A percentile compares a stretch with the other conserved stretches of the same genome.
Conservation (phyloP, 768 basidiomycete genomes). For the Phanerodontia chrysosporium region DNA sequence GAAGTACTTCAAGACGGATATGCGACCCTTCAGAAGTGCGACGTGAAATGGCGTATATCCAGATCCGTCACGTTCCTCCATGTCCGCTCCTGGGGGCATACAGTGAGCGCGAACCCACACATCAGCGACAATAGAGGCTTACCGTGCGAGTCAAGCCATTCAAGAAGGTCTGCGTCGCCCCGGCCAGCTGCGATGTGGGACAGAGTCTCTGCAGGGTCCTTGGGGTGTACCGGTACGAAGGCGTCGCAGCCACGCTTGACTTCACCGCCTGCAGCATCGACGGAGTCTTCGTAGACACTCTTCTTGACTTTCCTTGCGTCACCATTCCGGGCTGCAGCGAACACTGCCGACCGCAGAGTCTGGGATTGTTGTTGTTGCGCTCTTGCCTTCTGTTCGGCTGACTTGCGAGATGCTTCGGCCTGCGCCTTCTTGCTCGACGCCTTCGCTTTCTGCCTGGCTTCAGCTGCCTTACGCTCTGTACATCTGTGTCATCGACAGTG, state of each 20-base stretch:
- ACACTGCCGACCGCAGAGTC: constrained; percentile 52
- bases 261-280: constrained; percentile 73
- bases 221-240: constrained; percentile 40
- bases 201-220: constrained; percentile 63
- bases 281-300: constrained; percentile 61
- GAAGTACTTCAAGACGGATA: constrained; percentile 54
- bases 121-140: constrained; percentile 27
- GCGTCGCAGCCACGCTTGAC: constrained; percentile 50
- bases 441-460: constrained; percentile 54
- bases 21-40: constrained; percentile 50
- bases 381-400: constrained; percentile 46
- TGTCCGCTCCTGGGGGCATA: constrained; percentile 54
- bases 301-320: constrained; percentile 53
- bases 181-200: constrained; percentile 59
- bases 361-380: constrained; percentile 49
- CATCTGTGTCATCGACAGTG: not conserved
- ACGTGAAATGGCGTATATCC: constrained; percentile 65
- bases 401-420: constrained; percentile 43
- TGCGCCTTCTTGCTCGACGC: constrained; percentile 51
- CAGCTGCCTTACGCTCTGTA: constrained; percentile 49
- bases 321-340: constrained; percentile 59
- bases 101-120: not conserved
- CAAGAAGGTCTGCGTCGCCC: constrained; percentile 53
- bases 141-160: constrained; percentile 76
- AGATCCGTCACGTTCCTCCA: constrained; percentile 60